Percentiles rank a stretch among this genome's conserved stretches.
phyloP scores from a whole-genome alignment of 2,329 filamentous ascomycete genomes.

The Penicillium paneum region DNA sequence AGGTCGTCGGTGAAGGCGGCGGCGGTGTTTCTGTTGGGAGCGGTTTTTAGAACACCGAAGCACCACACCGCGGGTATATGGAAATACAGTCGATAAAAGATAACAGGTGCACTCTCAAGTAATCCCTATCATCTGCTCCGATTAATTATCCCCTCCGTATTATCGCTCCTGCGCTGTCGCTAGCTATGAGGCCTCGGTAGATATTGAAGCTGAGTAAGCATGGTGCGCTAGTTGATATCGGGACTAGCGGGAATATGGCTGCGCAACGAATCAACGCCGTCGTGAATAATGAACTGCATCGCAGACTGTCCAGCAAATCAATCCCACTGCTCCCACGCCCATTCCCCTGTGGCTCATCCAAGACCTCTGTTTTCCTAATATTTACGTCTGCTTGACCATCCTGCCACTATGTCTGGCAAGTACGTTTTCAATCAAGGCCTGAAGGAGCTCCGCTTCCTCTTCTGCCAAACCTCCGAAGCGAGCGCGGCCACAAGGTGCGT shows the following conservation, averaged over 20 bases:
- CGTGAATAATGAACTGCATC: slow-evolving; percentile 21
- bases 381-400: slow-evolving; percentile 5
- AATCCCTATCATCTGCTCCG: not conserved
- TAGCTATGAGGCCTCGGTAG: slow-evolving; percentile 5
- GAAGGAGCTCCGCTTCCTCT: slow-evolving; percentile 94
- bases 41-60: not conserved
- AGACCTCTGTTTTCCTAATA: not conserved
- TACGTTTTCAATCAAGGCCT: slow-evolving; percentile 86
- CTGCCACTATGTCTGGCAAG: slow-evolving; percentile 73
- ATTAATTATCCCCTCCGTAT: not conserved
- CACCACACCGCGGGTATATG: slow-evolving; percentile 4
- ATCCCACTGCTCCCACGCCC: slow-evolving; percentile 1
- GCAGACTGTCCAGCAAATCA: slow-evolving; percentile 5
- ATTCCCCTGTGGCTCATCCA: slow-evolving; percentile 10
- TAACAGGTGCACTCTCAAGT: not conserved
- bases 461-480: slow-evolving; percentile 90
- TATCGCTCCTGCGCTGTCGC: not conserved
- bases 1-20: slow-evolving; percentile 14
- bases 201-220: slow-evolving; percentile 29
- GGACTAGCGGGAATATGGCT: slow-evolving; percentile 16
- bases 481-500: slow-evolving; percentile 83
- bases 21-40: slow-evolving; percentile 18
- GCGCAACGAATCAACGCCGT: slow-evolving; percentile 23
- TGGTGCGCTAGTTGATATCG: slow-evolving; percentile 8
- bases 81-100: not conserved